Percentiles rank a stretch among this genome's conserved stretches.
These are phyloP conservation scores for Lichenothelia convexa DNA, from an alignment of 495 filamentous ascomycete genomes.

Conservation along the genomic window DNA sequence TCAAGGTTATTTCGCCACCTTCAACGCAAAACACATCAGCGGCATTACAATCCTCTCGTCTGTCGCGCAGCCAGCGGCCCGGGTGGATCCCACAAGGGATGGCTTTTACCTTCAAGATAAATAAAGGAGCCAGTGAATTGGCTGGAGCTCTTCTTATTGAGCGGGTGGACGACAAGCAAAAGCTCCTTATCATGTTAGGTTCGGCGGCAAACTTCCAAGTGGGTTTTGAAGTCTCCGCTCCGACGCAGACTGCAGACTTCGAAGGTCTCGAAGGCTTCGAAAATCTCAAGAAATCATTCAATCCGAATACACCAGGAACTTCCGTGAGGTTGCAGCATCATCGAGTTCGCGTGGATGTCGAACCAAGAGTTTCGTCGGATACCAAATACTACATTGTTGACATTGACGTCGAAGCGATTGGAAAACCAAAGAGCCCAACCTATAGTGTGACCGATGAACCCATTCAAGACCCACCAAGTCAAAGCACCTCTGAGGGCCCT, in stretches of 20 bases:
- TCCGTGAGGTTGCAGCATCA: background rate
- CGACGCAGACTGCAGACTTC: background rate
- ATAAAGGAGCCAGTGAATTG: background rate
- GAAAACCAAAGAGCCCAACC: too few relatives aligned
- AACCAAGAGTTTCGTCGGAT: conserved; percentile 19
- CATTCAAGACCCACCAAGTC: too few relatives aligned
- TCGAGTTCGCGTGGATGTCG: background rate
- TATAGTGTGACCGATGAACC: too few relatives aligned
- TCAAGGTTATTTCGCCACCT: background rate
- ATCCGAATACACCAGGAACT: background rate
- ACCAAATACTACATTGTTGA: conserved; percentile 17
- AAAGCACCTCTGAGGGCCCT: too few relatives aligned
- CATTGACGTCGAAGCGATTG: conserved; percentile 13
- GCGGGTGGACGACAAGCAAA: background rate
- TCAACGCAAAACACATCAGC: background rate
- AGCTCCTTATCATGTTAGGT: background rate
- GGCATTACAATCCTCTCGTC: background rate
- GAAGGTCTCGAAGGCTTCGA: background rate
- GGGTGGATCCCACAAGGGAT: background rate
- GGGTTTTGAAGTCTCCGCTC: background rate
- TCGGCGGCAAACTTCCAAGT: background rate
- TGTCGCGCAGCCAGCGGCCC: too few relatives aligned
- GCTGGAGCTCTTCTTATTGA: background rate
- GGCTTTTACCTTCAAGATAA: background rate
- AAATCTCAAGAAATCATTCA: background rate